phyloP scores from a whole-genome alignment of 441 rosid species.

The Geranium incanum region DNA sequence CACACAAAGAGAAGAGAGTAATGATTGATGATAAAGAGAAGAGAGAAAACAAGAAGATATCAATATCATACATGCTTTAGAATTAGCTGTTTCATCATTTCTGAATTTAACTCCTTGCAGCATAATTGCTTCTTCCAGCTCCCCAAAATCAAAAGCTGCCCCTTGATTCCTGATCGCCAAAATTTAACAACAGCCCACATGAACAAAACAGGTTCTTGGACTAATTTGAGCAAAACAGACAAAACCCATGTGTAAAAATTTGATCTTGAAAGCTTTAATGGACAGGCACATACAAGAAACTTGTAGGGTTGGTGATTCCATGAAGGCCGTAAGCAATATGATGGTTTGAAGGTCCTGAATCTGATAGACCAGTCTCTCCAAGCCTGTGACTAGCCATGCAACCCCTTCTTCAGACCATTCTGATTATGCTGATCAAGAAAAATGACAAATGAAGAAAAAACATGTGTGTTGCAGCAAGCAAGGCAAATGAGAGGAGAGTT shows the following conservation, averaged over 20 bases:
- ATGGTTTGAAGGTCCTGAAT: conserved; percentile 55
- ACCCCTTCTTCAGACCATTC: conserved; percentile 25
- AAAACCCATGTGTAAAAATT: conserved; percentile 3
- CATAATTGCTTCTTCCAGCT: conserved; percentile 91
- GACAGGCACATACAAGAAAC: conserved; percentile 34
- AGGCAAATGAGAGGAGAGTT: not conserved
- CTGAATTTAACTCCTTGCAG: conserved; percentile 74
- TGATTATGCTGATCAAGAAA: conserved; percentile 19
- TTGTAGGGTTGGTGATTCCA: conserved; percentile 55
- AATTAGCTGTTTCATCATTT: conserved; percentile 53
- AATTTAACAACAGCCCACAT: conserved; percentile 8
- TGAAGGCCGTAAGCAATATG: conserved; percentile 66
- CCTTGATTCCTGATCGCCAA: conserved; percentile 51
- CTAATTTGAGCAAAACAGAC: not conserved
- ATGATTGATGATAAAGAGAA: conserved; percentile 18
- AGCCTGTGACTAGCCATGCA: conserved; percentile 76
- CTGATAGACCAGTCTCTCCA: conserved; percentile 65
- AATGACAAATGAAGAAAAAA: conserved; percentile 26
- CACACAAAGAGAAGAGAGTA: conserved; percentile 32
- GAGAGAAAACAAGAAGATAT: conserved; percentile 9
- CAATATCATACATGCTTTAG: conserved; percentile 53
- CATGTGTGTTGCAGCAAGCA: not conserved
- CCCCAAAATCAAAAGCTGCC: conserved; percentile 89
- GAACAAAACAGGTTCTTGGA: not conserved
- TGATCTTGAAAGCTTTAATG: not conserved